These are phyloP conservation scores for Asterochloris erici DNA, from an alignment of 139 green algal species.

Conservation along the genomic window DNA sequence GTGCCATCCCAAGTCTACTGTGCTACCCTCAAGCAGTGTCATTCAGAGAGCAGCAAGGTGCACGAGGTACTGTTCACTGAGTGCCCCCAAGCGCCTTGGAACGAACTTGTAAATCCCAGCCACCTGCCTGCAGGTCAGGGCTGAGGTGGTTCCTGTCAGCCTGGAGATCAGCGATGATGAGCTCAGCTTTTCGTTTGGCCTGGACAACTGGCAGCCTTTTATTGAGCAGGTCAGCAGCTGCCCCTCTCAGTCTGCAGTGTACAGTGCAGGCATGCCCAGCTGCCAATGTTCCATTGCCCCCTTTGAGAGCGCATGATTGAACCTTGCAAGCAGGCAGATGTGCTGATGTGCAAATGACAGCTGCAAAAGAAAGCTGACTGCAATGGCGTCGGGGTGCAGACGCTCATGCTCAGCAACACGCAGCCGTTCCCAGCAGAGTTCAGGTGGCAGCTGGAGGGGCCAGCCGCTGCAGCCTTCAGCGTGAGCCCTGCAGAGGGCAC, in stretches of 20 bases:
- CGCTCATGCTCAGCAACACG: conserved; percentile 55
- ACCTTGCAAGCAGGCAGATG: too few species aligned
- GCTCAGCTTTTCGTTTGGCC: conserved; percentile 56
- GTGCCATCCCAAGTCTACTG: too few species aligned
- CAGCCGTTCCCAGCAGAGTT: conserved; percentile 63
- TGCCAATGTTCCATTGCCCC: too few species aligned
- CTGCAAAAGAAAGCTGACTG: conserved; percentile 4
- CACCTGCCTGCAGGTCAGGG: conserved; percentile 25
- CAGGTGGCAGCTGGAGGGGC: conserved; percentile 28
- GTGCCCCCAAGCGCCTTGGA: too few species aligned
- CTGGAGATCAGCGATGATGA: conserved; percentile 56
- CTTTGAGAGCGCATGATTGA: too few species aligned
- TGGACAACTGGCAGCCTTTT: conserved; percentile 49
- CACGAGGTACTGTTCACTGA: too few species aligned
- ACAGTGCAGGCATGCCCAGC: too few species aligned
- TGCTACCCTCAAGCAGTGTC: too few species aligned
- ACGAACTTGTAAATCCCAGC: too few species aligned
- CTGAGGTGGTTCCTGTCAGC: conserved; percentile 58
- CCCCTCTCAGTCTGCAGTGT: background rate
- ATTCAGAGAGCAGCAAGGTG: too few species aligned
- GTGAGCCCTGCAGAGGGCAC: background rate
- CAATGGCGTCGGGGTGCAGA: conserved; percentile 15
- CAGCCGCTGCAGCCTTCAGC: background rate
- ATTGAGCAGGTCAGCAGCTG: conserved; percentile 44
- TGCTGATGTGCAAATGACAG: too few species aligned